These are phyloP conservation scores for Aspergillus flavus DNA, from an alignment of 2,329 filamentous ascomycete genomes.

Conservation along the genomic window DNA sequence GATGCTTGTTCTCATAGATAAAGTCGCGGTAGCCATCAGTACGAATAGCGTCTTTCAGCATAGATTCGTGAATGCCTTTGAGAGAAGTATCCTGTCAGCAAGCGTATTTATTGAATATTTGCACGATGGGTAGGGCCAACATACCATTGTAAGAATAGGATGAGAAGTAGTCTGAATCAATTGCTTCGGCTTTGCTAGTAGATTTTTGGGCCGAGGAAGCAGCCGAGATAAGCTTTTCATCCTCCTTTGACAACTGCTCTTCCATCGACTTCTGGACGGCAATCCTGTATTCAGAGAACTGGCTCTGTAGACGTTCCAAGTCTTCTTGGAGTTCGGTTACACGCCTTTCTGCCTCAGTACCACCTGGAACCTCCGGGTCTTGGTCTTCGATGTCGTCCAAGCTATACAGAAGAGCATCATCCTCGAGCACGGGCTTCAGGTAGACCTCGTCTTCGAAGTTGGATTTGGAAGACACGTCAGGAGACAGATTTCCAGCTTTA, in stretches of 20 bases:
- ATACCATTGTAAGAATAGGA: slow-evolving; percentile 70
- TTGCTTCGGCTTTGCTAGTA: slow-evolving; percentile 48
- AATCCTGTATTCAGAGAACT: slow-evolving; percentile 67
- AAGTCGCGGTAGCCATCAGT: slow-evolving; percentile 94
- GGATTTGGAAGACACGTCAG: slow-evolving; percentile 61
- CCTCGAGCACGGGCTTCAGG: slow-evolving; percentile 80
- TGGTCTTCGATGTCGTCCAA: slow-evolving; percentile 72
- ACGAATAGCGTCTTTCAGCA: slow-evolving; percentile 87
- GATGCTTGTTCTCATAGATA: slow-evolving; percentile 85
- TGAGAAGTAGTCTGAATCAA: slow-evolving; percentile 64
- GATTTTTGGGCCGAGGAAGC: slow-evolving; percentile 31
- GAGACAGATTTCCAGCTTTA: slow-evolving; percentile 48
- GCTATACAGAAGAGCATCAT: slow-evolving; percentile 85
- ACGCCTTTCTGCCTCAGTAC: slow-evolving; percentile 47
- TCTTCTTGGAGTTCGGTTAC: slow-evolving; percentile 65
- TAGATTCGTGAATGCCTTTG: slow-evolving; percentile 86
- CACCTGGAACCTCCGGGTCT: slow-evolving; percentile 28
- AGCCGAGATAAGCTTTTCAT: slow-evolving; percentile 40
- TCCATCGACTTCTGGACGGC: slow-evolving; percentile 69
- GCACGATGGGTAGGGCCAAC: slow-evolving; percentile 18
- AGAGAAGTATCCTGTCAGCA: slow-evolving; percentile 9
- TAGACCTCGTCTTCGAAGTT: slow-evolving; percentile 77
- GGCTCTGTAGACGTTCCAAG: slow-evolving; percentile 59
- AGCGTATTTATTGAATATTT: neutral
- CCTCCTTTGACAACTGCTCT: slow-evolving; percentile 63